These are phyloP conservation scores for Sporobolus alterniflorus DNA, from an alignment of 202 grass and related monocot species.

Conservation along the genomic window DNA sequence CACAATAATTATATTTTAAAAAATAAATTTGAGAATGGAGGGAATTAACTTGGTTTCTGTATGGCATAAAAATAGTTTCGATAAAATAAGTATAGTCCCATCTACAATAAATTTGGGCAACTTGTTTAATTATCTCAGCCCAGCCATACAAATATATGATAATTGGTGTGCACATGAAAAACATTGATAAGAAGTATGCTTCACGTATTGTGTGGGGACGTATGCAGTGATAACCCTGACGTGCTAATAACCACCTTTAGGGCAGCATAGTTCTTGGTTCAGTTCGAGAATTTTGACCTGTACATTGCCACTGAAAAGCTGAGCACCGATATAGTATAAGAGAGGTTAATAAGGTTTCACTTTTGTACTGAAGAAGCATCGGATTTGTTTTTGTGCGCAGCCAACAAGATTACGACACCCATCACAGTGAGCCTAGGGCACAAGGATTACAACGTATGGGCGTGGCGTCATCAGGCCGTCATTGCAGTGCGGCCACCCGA, in stretches of 20 bases:
- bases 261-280: neutral
- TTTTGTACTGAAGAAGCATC: neutral
- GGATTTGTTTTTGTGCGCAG: neutral
- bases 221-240: neutral
- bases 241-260: neutral
- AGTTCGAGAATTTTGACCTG: neutral
- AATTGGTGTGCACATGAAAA: neutral
- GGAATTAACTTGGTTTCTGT: too few relatives aligned
- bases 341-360: neutral
- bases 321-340: neutral
- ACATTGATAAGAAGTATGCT: neutral
- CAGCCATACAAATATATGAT: neutral
- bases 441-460: neutral
- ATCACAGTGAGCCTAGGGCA: neutral
- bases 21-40: too few relatives aligned
- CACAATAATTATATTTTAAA: too few relatives aligned
- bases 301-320: neutral
- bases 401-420: slow-evolving; percentile 24
- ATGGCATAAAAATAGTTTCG: too few relatives aligned
- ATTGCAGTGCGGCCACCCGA: neutral
- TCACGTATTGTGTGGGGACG: slow-evolving; percentile 4
- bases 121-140: neutral
- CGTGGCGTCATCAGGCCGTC: slow-evolving; percentile 24
- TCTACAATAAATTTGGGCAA: neutral
- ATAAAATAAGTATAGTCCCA: neutral